Evolutionary conservation across 2,329 filamentous ascomycete genomes (phyloP).

Genomic region (Leptoxyphium fumago): DNA sequence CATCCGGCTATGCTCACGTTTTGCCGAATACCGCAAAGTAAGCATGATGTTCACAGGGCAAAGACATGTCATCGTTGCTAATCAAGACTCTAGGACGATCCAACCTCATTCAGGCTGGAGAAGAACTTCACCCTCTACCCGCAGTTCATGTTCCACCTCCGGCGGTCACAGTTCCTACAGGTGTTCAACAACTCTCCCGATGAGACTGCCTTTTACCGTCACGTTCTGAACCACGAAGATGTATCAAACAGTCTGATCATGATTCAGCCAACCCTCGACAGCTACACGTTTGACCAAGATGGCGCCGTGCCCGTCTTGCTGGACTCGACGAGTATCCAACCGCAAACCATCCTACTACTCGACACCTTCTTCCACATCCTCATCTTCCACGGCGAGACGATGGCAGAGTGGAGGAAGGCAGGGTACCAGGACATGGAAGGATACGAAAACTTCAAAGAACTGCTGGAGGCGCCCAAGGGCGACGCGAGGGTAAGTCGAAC

Average conservation of each 20-base stretch:
- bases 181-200: slow-evolving; percentile 99
- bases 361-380: slow-evolving; percentile 99
- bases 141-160: slow-evolving; percentile 99
- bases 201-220: slow-evolving; percentile 96
- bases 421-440: slow-evolving; percentile 97
- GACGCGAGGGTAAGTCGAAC: slow-evolving; percentile 64
- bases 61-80: no score
- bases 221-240: slow-evolving; percentile 94
- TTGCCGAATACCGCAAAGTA: slow-evolving; percentile 84
- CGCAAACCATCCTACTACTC: slow-evolving; percentile 80
- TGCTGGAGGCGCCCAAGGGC: slow-evolving; percentile 89
- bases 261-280: slow-evolving; percentile 96
- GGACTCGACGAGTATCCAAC: slow-evolving; percentile 91
- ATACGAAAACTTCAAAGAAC: slow-evolving; percentile 83
- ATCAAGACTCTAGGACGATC: slow-evolving; percentile 47
- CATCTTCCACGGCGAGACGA: slow-evolving; percentile 96
- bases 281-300: slow-evolving; percentile 92
- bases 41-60: neutral
- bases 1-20: slow-evolving; percentile 87
- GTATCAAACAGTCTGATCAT: slow-evolving; percentile 93
- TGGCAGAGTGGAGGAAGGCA: slow-evolving; percentile 95
- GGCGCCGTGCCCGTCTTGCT: slow-evolving; percentile 85
- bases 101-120: slow-evolving; percentile 88
- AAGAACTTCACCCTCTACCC: slow-evolving; percentile 99
- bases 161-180: slow-evolving; percentile 91